Conservation (phyloP, 371 early-diverging fungal species). For the Mortierella sp. region DNA sequence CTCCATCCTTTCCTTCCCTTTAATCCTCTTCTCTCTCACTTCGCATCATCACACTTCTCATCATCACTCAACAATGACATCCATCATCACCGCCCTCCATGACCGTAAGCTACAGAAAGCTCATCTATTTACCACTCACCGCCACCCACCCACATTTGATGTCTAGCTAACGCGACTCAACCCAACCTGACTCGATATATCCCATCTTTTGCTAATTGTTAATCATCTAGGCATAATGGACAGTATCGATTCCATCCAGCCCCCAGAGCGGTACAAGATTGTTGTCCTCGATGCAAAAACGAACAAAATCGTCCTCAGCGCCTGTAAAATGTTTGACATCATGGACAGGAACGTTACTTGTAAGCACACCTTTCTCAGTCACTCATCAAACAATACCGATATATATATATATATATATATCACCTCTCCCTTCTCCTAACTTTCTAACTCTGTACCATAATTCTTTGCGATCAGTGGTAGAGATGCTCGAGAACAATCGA, state of each 20-base stretch:
- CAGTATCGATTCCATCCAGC: conserved; percentile 76
- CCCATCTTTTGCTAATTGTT: background rate
- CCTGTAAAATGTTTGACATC: conserved; percentile 93
- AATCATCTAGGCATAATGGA: conserved; percentile 62
- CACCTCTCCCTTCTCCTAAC: background rate
- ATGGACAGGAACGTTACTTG: conserved; percentile 94
- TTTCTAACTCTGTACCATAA: background rate
- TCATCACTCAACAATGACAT: background rate
- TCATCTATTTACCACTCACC: background rate
- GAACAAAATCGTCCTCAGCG: conserved; percentile 86
- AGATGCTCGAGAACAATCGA: conserved; percentile 84
- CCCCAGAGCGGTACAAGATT: conserved; percentile 87
- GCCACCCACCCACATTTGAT: background rate
- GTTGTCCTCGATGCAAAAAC: conserved; percentile 91
- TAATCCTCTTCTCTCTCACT: background rate
- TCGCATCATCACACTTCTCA: background rate
- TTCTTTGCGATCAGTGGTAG: conserved; percentile 60
- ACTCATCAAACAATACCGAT: background rate
- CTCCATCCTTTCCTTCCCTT: background rate
- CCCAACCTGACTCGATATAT: too few relatives aligned
- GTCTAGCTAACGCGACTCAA: too few relatives aligned
- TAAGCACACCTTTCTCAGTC: conserved; percentile 40
- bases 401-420: background rate
- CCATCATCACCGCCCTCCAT: conserved; percentile 3
- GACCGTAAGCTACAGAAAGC: conserved; percentile 2